phyloP scores from a whole-genome alignment of 345 rosid genomes.

The Arabis alpina region DNA sequence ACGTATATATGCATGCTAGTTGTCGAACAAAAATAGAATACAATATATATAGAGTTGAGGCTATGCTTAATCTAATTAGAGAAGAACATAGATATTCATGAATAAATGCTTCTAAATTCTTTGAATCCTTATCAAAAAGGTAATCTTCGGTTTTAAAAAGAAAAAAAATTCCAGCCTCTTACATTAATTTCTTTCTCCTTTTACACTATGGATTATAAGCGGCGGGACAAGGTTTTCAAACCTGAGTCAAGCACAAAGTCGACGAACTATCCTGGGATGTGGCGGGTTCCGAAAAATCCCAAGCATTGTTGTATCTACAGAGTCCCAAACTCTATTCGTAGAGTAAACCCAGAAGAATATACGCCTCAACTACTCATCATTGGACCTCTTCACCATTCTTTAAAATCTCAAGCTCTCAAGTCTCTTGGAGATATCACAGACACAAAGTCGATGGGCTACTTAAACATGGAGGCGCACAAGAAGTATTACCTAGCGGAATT shows the following conservation, averaged over 20 bases:
- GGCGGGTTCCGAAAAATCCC: neutral
- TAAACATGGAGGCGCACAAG: conserved; percentile 15
- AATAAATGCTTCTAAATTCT: too few relatives aligned
- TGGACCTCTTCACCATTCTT: conserved; percentile 22
- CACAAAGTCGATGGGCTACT: neutral
- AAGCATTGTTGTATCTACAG: conserved; percentile 15
- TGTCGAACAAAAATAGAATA: too few relatives aligned
- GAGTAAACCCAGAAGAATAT: conserved; percentile 15
- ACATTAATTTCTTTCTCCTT: too few relatives aligned
- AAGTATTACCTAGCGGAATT: neutral
- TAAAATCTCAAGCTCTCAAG: neutral
- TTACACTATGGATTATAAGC: neutral
- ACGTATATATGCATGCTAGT: too few relatives aligned
- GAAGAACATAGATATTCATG: too few relatives aligned
- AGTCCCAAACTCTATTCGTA: conserved; percentile 3
- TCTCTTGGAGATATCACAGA: conserved; percentile 10
- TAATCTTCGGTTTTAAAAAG: too few relatives aligned
- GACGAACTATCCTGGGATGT: neutral
- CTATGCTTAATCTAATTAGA: too few relatives aligned
- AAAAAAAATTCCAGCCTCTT: too few relatives aligned
- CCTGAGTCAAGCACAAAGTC: too few relatives aligned
- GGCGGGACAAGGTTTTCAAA: too few relatives aligned
- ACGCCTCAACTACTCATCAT: conserved; percentile 5
- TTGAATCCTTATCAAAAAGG: too few relatives aligned
- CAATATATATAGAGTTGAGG: too few relatives aligned